These are phyloP conservation scores for Chrysoporthe deuterocubensis DNA, from an alignment of 2,329 filamentous ascomycete genomes.

Conservation along the genomic window DNA sequence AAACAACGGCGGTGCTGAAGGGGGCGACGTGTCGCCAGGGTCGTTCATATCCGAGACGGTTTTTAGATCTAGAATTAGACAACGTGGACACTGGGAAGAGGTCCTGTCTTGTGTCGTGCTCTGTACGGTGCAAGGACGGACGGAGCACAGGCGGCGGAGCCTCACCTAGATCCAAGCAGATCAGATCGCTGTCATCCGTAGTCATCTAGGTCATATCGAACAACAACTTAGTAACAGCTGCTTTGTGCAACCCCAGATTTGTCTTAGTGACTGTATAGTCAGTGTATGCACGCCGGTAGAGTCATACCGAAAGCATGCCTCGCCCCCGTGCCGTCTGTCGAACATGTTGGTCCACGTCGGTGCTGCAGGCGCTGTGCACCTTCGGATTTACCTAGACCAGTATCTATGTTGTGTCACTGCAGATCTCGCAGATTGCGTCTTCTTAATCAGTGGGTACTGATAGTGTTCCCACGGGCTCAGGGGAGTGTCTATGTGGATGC, in stretches of 20 bases:
- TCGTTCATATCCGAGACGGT: not conserved
- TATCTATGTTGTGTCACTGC: slow-evolving; percentile 1
- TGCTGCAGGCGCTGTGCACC: not conserved
- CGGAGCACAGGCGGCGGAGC: not conserved
- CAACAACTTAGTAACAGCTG: not conserved
- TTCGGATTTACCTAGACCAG: not conserved
- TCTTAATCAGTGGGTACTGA: not conserved
- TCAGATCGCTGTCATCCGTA: not conserved
- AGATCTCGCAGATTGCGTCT: not conserved
- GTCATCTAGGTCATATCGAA: not conserved
- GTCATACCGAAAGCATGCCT: not conserved
- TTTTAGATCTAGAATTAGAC: not conserved
- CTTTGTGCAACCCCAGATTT: not conserved
- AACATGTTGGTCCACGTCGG: not conserved
- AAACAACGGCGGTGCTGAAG: not conserved
- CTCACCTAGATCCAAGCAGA: not conserved
- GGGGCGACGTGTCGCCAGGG: not conserved
- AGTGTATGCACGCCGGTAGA: not conserved
- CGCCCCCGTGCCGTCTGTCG: not conserved
- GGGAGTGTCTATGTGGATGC: not conserved
- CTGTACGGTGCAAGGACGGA: not conserved
- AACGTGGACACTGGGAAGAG: too few relatives aligned
- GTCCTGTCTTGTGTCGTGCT: too few relatives aligned
- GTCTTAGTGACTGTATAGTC: not conserved
- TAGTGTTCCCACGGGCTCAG: not conserved